Evolutionary conservation across 2,329 filamentous ascomycete genomes (phyloP).

Genomic region (Geosmithia flava): DNA sequence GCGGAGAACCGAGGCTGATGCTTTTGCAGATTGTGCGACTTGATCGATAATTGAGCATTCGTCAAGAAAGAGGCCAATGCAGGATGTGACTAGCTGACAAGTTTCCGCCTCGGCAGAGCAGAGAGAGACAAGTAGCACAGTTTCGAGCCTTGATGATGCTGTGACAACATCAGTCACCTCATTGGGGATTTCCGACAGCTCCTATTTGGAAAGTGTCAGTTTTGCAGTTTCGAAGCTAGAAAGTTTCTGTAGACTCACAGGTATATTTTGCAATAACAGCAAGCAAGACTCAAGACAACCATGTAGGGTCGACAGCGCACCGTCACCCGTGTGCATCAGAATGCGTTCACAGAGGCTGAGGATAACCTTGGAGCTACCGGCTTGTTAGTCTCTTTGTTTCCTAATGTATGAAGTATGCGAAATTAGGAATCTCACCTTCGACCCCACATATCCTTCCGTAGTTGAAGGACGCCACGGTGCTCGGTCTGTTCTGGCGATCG

Average conservation of each 20-base stretch:
- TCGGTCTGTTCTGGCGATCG: conserved; percentile 11
- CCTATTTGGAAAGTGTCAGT: conserved; percentile 21
- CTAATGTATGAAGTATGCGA: background rate
- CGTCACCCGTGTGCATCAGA: conserved; percentile 26
- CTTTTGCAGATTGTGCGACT: conserved; percentile 34
- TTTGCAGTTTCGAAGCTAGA: background rate
- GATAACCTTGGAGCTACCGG: conserved; percentile 21
- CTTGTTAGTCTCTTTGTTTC: background rate
- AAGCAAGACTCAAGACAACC: conserved; percentile 45
- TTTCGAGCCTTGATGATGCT: conserved; percentile 45
- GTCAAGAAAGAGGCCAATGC: conserved; percentile 49
- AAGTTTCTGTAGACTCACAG: conserved; percentile 19
- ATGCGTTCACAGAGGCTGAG: conserved; percentile 36
- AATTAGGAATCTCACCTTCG: conserved; percentile 29
- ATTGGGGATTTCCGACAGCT: conserved; percentile 38
- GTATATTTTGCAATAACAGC: conserved; percentile 35
- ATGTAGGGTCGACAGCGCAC: conserved; percentile 33
- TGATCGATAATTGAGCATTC: conserved; percentile 44
- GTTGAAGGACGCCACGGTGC: conserved; percentile 11
- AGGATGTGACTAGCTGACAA: conserved; percentile 51
- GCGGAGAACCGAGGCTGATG: conserved; percentile 38
- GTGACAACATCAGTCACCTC: conserved; percentile 42
- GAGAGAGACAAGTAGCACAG: conserved; percentile 47
- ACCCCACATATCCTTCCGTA: conserved; percentile 35
- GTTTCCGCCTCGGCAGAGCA: conserved; percentile 54